Percentiles rank a stretch among this genome's conserved stretches.
Conservation (phyloP, 805 yeast genomes). For the Lipomyces anomalus region DNA sequence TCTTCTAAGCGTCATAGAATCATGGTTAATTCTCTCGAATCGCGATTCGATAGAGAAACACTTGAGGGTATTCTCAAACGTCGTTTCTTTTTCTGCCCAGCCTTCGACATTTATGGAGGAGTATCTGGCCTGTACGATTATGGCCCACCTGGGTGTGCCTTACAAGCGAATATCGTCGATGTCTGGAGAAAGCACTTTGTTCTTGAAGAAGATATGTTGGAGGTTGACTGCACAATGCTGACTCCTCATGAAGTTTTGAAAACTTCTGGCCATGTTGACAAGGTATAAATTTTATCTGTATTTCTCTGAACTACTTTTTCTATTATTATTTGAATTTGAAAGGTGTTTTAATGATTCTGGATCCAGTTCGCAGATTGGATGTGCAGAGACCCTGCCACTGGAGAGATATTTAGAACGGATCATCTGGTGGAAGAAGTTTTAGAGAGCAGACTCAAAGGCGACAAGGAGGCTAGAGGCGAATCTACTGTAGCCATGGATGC, state of each 20-base stretch:
- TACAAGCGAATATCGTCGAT: constrained; percentile 93
- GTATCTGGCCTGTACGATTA: constrained; percentile 96
- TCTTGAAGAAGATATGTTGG: constrained; percentile 97
- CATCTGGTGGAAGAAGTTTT: constrained; percentile 96
- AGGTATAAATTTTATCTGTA: constrained; percentile 32
- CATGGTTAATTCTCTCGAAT: not conserved
- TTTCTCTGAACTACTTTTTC: not conserved
- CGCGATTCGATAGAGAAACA: constrained; percentile 41
- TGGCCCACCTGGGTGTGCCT: constrained; percentile 99
- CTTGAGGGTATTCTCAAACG: constrained; percentile 88
- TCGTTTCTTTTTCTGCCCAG: constrained; percentile 95
- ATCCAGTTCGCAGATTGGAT: constrained; percentile 90
- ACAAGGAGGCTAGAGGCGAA: constrained; percentile 90
- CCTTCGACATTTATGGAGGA: constrained; percentile 97
- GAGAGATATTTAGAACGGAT: constrained; percentile 98
- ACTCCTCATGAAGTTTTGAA: constrained; percentile 97
- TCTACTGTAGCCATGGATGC: constrained; percentile 54
- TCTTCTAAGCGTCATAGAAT: too few relatives aligned
- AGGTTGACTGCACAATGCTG: constrained; percentile 95
- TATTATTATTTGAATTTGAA: not conserved
- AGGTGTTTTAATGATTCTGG: not conserved
- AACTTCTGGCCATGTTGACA: constrained; percentile 98
- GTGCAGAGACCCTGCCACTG: constrained; percentile 92
- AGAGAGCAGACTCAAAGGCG: constrained; percentile 94
- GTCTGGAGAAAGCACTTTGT: constrained; percentile 97